Base-by-base conservation (phyloP, 179 eudicot genomes). In the Drosera spatulata region DNA sequence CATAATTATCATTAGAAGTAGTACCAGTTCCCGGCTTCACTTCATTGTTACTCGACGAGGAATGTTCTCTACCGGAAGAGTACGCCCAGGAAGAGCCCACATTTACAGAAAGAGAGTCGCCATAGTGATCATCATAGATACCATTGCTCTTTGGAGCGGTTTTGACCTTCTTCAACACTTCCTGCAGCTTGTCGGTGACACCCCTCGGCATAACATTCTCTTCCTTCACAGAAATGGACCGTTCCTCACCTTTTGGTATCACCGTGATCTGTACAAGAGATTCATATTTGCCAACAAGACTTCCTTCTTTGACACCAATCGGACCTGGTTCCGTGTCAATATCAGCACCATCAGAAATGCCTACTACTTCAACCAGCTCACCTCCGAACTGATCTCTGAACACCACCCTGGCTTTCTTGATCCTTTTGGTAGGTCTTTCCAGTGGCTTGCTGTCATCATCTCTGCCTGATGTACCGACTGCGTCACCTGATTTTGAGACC, bases 271-370 rank as follows among this genome's bases (percentile, higher is more conserved):
- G 96, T 55, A 93, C 88, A 62, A 93, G 86, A 5, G 99, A 88
- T 63, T 86, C 99, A 52, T 93, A 93, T 68, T 93, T 86, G 12
- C 99, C 99, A 39, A 88, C 99, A 67, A 93, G 95, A 72, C 99
- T 93, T 69, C 99, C 99, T 84, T 93, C 99, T 73, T 84, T 93
- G 41, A 93, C 81, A 62, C 99, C 99, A 15, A 80, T 53, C 7
- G 98, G 98, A 53, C 98, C 98, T 54, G 98, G 98, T 61, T 91
- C 95, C 1, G 98, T 91, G 63, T 84, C 99, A 7, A 93, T 95
- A 66, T 93, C 99, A 59, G 87, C 96, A 63, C 99, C 99, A 65
- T 93, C 99, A 40, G 99, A 93, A 71, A 80, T 56, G 47, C 99
- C 99, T 60, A 93, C 99, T 70, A 93, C 82, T 78, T 93, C 81